Base-by-base conservation (phyloP, 805 yeast species). In the Candida anglica region DNA sequence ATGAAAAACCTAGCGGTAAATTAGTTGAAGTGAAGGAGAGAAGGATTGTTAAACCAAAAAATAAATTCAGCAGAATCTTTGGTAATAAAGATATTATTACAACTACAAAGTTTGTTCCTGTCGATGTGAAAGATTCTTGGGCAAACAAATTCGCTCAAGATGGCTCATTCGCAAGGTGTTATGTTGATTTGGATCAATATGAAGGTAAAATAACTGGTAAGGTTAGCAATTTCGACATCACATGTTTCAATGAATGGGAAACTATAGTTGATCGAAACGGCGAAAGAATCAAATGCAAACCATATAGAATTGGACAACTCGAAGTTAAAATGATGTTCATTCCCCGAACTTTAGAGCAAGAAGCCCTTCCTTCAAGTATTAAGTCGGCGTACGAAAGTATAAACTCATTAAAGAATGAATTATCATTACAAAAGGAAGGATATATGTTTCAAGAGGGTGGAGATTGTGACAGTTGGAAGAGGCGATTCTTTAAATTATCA, bases 401-500 rank as follows among this genome's bases (percentile, higher is more conserved):
- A 25, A 53, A 53, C 16, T 62, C 63, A 21, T 45, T 66, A 34
- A 42, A 38, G 22, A 38, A 46, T 15, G 69, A 64, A 36, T 31
- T 46, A 6, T 30, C 43, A 7, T 29, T 47, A 14, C 27, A 30
- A 2, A 62, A 63, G 48, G 81, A 83, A 51, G 97, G 97, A 0
- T 80, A 66, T 48, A 62, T 91, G 61, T 77, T 78, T 47, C 98
- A 89, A 60, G 86, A 82, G 50, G 98, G 98, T 14, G 97, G 97
- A 7, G 98, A 89, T 60, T 75, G 93, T 45, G 74, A 70, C 11
- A 63, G 69, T 19, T 77, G 89, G 79, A 76, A 84, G 45, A 75
- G 83, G 43, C 70, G 97, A 37, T 86, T 59, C 60, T 87, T 81
- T 63, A 79, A 74, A 43, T 65, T 89, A n/a, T 65, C 73, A 29